Evolutionary conservation across 106 monocot species (phyloP).

Genomic region (Allium cepa): DNA sequence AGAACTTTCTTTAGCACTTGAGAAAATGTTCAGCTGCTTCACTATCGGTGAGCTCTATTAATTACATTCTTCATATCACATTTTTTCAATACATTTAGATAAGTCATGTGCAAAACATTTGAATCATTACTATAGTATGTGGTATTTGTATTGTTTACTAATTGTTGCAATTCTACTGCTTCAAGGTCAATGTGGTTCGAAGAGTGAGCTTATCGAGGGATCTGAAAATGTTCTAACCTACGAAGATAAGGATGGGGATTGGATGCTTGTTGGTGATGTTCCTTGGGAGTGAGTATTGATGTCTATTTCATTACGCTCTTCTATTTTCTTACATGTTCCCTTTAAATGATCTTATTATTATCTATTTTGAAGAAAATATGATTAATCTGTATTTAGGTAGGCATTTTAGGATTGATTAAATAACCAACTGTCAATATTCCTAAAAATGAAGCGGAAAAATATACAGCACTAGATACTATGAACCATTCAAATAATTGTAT

Average conservation of each 20-base stretch:
- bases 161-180: background rate
- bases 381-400: background rate
- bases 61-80: background rate
- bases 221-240: slow-evolving; percentile 27
- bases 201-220: slow-evolving; percentile 15
- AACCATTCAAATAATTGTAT: too few species aligned
- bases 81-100: slow-evolving; percentile 5
- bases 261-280: slow-evolving; percentile 36
- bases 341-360: background rate
- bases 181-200: slow-evolving; percentile 23
- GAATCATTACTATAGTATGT: background rate
- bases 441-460: too few species aligned
- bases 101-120: background rate
- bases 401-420: too few species aligned
- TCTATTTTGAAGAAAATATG: background rate
- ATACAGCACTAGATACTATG: too few species aligned
- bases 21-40: slow-evolving; percentile 77
- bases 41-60: slow-evolving; percentile 36
- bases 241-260: slow-evolving; percentile 26
- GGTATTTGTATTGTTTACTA: slow-evolving; percentile 6
- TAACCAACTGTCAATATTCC: too few species aligned
- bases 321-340: background rate
- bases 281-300: slow-evolving; percentile 18
- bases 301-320: background rate
- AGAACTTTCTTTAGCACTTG: slow-evolving; percentile 49